Conservation (phyloP, 2,329 filamentous ascomycete genomes). For the Phialophora expanda region DNA sequence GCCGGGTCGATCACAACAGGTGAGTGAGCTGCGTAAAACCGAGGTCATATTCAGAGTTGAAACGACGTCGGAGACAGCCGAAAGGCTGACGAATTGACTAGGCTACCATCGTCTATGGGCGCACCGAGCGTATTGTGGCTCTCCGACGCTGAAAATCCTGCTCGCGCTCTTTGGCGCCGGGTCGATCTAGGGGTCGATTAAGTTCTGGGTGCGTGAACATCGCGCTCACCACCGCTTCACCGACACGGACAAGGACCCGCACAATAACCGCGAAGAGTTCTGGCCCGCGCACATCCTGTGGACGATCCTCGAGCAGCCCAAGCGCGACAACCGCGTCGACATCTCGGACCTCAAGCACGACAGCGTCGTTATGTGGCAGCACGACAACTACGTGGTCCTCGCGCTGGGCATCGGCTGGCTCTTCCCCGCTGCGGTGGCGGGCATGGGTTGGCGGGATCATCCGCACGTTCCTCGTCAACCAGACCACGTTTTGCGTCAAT, state of each 20-base stretch:
- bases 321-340: conserved; percentile 83
- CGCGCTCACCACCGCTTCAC: conserved; percentile 89
- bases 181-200: conserved; percentile 82
- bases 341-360: conserved; percentile 88
- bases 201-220: conserved; percentile 88
- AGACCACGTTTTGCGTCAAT: conserved; percentile 93
- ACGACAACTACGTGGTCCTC: conserved; percentile 81
- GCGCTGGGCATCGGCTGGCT: conserved; percentile 76
- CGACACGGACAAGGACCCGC: conserved; percentile 89
- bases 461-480: conserved; percentile 86
- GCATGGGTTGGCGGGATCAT: conserved; percentile 86
- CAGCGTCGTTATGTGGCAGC: conserved; percentile 83
- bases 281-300: conserved; percentile 84
- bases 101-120: conserved; percentile 81
- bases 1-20: conserved; percentile 79
- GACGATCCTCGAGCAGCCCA: conserved; percentile 93
- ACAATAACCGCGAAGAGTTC: conserved; percentile 86
- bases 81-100: background rate
- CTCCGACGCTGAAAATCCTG: conserved; percentile 76
- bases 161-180: conserved; percentile 80
- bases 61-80: no score
- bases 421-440: conserved; percentile 76
- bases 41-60: no score
- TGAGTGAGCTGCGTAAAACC: background rate
- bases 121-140: conserved; percentile 81